A percentile compares a stretch with the other conserved stretches of the same genome.
Conservation (phyloP, 2,329 filamentous ascomycete genomes). For the Cephalotrichum gorgonifer region DNA sequence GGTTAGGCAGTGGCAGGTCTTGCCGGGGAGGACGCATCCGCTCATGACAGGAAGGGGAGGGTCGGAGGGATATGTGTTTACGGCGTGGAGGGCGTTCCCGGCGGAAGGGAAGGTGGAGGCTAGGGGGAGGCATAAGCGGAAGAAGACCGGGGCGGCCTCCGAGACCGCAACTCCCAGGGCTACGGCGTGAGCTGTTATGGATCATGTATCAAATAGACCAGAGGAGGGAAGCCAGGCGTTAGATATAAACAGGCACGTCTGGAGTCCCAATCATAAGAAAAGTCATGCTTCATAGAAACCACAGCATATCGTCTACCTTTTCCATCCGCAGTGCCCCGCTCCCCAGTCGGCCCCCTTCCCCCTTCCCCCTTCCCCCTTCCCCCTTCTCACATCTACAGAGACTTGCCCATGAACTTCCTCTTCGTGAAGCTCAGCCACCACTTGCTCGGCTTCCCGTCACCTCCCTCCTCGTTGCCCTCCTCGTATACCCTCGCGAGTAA, state of each 20-base stretch:
- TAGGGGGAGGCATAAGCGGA: constrained; percentile 66
- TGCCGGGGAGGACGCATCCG: constrained; percentile 86
- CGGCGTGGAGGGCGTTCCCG: constrained; percentile 70
- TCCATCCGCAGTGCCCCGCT: not conserved
- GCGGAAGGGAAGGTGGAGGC: constrained; percentile 72
- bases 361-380: not conserved
- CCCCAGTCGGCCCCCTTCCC: too few relatives aligned
- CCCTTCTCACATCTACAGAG: constrained; percentile 39
- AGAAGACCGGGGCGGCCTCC: constrained; percentile 33
- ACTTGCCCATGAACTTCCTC: constrained; percentile 99
- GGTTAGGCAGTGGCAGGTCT: constrained; percentile 75
- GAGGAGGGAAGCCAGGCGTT: not conserved
- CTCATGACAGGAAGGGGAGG: constrained; percentile 85
- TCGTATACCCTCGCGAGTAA: constrained; percentile 81
- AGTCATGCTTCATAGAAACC: not conserved
- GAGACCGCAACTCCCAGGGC: not conserved
- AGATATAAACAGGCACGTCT: not conserved
- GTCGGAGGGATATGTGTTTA: constrained; percentile 83
- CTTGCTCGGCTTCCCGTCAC: constrained; percentile 62
- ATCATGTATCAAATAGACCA: not conserved
- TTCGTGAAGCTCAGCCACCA: constrained; percentile 99
- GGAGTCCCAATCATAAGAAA: not conserved
- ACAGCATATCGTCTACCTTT: not conserved
- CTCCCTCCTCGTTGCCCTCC: constrained; percentile 42
- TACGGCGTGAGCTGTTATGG: not conserved